Conservation (phyloP, 352 stramenopile genomes). For the Aphanomyces cochlioides region DNA sequence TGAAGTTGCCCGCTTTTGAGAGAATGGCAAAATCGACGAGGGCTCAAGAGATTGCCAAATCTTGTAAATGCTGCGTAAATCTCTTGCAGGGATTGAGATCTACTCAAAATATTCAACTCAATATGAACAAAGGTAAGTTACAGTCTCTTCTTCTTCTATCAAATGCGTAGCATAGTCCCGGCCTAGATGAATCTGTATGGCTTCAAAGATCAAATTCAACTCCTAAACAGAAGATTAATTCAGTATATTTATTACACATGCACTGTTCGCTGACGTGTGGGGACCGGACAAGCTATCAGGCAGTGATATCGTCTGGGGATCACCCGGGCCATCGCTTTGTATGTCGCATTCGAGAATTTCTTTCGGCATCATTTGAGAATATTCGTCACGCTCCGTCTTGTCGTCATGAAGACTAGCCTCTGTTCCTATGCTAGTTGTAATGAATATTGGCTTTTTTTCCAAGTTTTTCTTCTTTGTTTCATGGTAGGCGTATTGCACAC, state of each 20-base stretch:
- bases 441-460: neutral
- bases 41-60: constrained; percentile 20
- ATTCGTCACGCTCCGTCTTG: too few relatives aligned
- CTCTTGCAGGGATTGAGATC: constrained; percentile 11
- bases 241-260: too few relatives aligned
- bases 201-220: too few relatives aligned
- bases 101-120: neutral
- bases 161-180: neutral
- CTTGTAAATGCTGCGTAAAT: constrained; percentile 21
- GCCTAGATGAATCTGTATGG: too few relatives aligned
- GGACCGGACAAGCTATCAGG: too few relatives aligned
- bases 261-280: too few relatives aligned
- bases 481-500: constrained; percentile 4
- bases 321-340: too few relatives aligned
- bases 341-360: too few relatives aligned
- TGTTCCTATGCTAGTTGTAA: neutral
- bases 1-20: constrained; percentile 5
- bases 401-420: neutral
- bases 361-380: too few relatives aligned
- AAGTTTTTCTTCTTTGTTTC: neutral
- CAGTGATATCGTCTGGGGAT: too few relatives aligned
- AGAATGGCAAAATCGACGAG: neutral
- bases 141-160: neutral
- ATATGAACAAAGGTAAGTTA: too few relatives aligned
- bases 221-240: too few relatives aligned